A percentile compares a stretch with the other conserved stretches of the same genome.
Conservation (phyloP, 345 rosid species). For the Lumnitzera littorea region DNA sequence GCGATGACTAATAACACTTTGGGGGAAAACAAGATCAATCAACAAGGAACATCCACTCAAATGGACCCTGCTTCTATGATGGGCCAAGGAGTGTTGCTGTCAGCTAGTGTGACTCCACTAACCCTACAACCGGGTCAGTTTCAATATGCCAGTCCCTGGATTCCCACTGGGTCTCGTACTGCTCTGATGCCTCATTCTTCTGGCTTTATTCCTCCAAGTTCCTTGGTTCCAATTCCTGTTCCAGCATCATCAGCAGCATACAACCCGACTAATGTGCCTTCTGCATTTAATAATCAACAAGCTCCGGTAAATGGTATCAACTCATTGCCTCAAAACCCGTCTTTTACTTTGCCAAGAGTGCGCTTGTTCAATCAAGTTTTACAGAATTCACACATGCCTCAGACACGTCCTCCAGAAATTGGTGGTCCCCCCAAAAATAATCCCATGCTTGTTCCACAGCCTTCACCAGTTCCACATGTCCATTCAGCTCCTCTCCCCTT, state of each 20-base stretch:
- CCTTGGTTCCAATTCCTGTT: background rate
- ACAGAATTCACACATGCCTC: slow-evolving; percentile 23
- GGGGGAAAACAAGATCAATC: slow-evolving; percentile 32
- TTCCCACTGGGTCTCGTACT: slow-evolving; percentile 27
- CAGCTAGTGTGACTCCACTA: slow-evolving; percentile 21
- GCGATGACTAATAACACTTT: slow-evolving; percentile 21
- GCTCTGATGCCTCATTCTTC: slow-evolving; percentile 19
- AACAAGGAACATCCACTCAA: slow-evolving; percentile 21
- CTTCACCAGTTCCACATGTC: slow-evolving; percentile 25
- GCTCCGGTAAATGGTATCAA: slow-evolving; percentile 21
- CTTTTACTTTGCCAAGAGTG: slow-evolving; percentile 24
- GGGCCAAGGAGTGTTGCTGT: slow-evolving; percentile 27
- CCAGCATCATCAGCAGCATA: slow-evolving; percentile 19
- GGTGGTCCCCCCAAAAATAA: slow-evolving; percentile 32
- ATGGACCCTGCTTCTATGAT: slow-evolving; percentile 9
- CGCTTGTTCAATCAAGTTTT: slow-evolving; percentile 23
- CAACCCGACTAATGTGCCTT: slow-evolving; percentile 24
- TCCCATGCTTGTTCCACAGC: slow-evolving; percentile 29
- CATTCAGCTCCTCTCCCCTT: slow-evolving; percentile 20
- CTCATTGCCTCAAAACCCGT: slow-evolving; percentile 30
- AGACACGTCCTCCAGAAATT: slow-evolving; percentile 27
- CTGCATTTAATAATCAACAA: slow-evolving; percentile 44
- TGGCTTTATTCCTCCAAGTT: slow-evolving; percentile 2
- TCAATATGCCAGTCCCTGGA: slow-evolving; percentile 41
- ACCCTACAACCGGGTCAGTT: slow-evolving; percentile 41